Percentiles rank a stretch among this genome's conserved stretches.
phyloP scores from a whole-genome alignment of 805 yeast species.

The Yamadazyma sp. region DNA sequence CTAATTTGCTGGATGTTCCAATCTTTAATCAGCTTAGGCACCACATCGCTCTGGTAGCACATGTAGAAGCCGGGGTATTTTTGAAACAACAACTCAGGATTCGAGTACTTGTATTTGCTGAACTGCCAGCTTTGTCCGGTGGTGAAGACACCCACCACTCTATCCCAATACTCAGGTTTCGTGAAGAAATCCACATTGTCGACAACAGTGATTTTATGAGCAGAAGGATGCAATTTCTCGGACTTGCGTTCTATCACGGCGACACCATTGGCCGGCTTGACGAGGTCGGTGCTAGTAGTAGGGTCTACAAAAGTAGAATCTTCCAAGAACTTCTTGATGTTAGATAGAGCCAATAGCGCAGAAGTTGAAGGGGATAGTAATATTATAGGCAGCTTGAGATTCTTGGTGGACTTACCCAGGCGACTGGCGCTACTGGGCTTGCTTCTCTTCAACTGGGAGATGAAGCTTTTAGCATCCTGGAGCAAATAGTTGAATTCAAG shows the following conservation, averaged over 20 bases:
- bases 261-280: constrained; percentile 31
- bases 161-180: constrained; percentile 96
- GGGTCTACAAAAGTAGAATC: constrained; percentile 68
- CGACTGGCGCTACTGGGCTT: constrained; percentile 12
- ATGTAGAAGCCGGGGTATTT: constrained; percentile 81
- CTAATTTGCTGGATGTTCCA: constrained; percentile 87
- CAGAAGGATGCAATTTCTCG: constrained; percentile 50
- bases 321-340: constrained; percentile 54
- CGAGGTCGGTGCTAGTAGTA: constrained; percentile 14
- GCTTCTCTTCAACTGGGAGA: constrained; percentile 47
- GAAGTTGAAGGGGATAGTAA: constrained; percentile 47
- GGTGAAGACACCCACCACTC: constrained; percentile 92
- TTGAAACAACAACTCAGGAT: constrained; percentile 79
- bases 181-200: constrained; percentile 79
- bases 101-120: constrained; percentile 77
- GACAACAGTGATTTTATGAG: constrained; percentile 72
- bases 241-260: constrained; percentile 57
- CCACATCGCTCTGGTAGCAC: constrained; percentile 71
- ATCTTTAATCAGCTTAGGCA: constrained; percentile 70
- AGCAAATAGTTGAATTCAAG: constrained; percentile 68
- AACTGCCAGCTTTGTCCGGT: constrained; percentile 99
- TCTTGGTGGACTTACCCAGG: constrained; percentile 8
- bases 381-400: constrained; percentile 43
- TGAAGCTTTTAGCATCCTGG: constrained; percentile 62
- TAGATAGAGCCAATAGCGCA: constrained; percentile 38